Evolutionary conservation across 2,329 filamentous ascomycete species (phyloP), one percentile per base, ranked within the genome.

Genomic region (Apiospora rasikravindrae): DNA sequence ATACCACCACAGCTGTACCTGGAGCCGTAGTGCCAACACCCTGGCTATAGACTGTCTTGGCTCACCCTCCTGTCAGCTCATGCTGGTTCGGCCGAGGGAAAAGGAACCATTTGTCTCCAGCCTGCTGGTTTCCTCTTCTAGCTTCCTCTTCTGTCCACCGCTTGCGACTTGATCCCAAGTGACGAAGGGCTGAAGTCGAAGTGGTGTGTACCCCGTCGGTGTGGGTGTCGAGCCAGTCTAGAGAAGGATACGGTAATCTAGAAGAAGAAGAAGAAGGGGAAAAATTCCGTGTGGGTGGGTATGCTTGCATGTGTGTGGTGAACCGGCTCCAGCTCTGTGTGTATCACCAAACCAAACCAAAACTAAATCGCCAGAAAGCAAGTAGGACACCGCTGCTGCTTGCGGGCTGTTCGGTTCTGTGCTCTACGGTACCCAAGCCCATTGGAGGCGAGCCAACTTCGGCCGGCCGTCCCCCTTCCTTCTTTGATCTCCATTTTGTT

Each of bases 171-270:
- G 66, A 47, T 44, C 66, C 57, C 66, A n/a, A 47, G 66, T 68
- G 66, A 68, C 66, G 66, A 68, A 68, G 33, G 66, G 44, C 66
- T 68, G 66, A 68, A 68, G 44, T 33, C 44, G 40, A 68, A 45
- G 66, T 68, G 66, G 66, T 68, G 66, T 68, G 66, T 68, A 68
- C 66, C 40, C 40, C 40, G 44, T 69, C 29, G 24, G 67, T 69
- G 67, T 69, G 67, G 44, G 47, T 40, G 33, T 37, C 33, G 40
- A 19, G 40, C 57, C 22, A 64, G 29, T n/a, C 29, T 11, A 33
- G 19, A 51, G 57, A 64, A 64, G 57, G 33, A 16, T 37, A 64
- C 57, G 29, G 57, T 64, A 64, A 64, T 64, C 57, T 64, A 64
- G 57, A 64, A 64, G 57, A 40, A n/a, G 57, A 37, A 57, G 51